Evolutionary conservation across 2,329 filamentous ascomycete species (phyloP).

Genomic region (Sclerotinia subarctica): DNA sequence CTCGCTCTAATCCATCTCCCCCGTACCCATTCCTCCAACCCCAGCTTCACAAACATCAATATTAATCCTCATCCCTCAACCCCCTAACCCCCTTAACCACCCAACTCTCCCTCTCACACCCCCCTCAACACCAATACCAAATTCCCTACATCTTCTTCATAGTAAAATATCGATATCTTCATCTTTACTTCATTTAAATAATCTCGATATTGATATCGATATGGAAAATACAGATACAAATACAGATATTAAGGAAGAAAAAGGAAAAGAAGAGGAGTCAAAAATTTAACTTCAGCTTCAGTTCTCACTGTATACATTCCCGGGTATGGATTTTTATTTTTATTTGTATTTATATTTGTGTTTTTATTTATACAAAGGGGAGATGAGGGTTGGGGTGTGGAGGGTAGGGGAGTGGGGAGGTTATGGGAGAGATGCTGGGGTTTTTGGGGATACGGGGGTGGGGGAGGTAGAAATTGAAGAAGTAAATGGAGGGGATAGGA

Average conservation of each 20-base stretch:
- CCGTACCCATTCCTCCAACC: neutral
- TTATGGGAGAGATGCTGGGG: neutral
- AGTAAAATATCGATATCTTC: no score
- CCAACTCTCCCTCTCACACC: neutral
- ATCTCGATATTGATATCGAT: no score
- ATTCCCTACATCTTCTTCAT: no score
- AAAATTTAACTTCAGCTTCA: neutral
- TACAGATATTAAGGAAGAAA: neutral
- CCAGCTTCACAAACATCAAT: neutral
- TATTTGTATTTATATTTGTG: constrained; percentile 33
- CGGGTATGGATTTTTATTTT: neutral
- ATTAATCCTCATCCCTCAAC: neutral
- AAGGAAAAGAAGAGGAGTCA: neutral
- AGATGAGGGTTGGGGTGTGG: constrained; percentile 20
- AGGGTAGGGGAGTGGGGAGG: no score
- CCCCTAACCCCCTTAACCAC: neutral
- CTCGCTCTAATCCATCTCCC: neutral
- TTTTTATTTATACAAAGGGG: no score
- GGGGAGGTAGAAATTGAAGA: no score
- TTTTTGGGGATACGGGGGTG: neutral
- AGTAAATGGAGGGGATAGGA: no score
- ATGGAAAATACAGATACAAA: neutral
- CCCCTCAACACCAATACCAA: no score
- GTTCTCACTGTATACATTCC: neutral
- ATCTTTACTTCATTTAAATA: no score